Percentiles rank a stretch among this genome's conserved stretches.
These are phyloP conservation scores for Dacryopinax spathularia DNA, from an alignment of 768 basidiomycete species.

Conservation along the genomic window DNA sequence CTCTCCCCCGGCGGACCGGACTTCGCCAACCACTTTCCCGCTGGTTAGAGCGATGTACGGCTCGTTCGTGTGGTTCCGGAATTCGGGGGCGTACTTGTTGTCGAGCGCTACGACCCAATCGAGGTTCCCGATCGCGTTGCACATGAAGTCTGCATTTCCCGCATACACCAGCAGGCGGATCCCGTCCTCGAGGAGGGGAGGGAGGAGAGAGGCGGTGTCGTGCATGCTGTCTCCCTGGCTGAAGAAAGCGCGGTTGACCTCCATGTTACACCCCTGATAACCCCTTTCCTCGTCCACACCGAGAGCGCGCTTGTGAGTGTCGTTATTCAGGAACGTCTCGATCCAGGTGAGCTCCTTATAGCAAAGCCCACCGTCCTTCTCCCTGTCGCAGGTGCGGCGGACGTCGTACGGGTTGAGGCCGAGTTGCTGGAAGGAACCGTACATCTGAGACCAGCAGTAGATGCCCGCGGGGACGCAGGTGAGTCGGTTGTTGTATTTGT, in stretches of 20 bases:
- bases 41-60: conserved; percentile 44
- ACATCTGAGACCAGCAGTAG: conserved; percentile 68
- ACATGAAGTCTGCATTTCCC: conserved; percentile 60
- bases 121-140: conserved; percentile 73
- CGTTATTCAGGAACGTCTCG: conserved; percentile 74
- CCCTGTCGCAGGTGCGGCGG: conserved; percentile 54
- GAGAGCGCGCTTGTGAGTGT: conserved; percentile 60
- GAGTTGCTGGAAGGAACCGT: conserved; percentile 49
- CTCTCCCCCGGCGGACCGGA: conserved; percentile 52
- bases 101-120: conserved; percentile 56
- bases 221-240: conserved; percentile 77
- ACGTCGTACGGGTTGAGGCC: conserved; percentile 86
- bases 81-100: conserved; percentile 48
- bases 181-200: conserved; percentile 68
- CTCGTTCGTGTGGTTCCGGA: conserved; percentile 32
- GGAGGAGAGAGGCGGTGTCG: conserved; percentile 63
- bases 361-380: conserved; percentile 45
- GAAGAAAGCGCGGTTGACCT: conserved; percentile 48
- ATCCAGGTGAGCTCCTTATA: conserved; percentile 75
- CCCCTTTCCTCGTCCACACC: conserved; percentile 46
- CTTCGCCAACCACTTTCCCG: conserved; percentile 48
- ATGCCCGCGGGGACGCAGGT: conserved; percentile 54
- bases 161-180: conserved; percentile 80
- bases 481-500: conserved; percentile 42
- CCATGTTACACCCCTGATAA: conserved; percentile 37